These are phyloP conservation scores for Larix kaempferi DNA, from an alignment of 75 land plant genomes.

Conservation along the genomic window DNA sequence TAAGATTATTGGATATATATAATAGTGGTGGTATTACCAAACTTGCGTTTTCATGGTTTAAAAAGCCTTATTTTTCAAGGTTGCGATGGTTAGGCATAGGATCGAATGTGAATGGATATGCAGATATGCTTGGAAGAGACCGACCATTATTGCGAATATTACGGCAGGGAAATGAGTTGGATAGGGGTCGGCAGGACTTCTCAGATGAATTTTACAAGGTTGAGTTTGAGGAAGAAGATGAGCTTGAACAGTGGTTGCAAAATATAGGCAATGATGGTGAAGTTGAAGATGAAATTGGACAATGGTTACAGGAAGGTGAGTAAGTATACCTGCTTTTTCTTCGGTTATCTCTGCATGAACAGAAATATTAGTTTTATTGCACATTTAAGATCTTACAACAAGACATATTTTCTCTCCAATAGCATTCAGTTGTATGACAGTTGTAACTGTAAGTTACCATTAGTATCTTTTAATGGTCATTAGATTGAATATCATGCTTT, in stretches of 20 bases:
- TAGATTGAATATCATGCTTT: too few species aligned
- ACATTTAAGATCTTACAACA: too few species aligned
- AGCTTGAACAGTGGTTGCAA: slow-evolving; percentile 85
- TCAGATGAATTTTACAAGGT: slow-evolving; percentile 31
- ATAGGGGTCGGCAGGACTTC: slow-evolving; percentile 44
- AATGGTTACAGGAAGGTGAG: too few species aligned
- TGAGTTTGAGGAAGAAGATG: slow-evolving; percentile 70
- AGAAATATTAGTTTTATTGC: too few species aligned
- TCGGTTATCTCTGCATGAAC: too few species aligned
- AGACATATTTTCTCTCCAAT: too few species aligned
- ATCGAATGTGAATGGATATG: slow-evolving; percentile 36
- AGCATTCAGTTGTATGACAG: too few species aligned
- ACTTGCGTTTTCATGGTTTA: slow-evolving; percentile 70
- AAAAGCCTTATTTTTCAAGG: slow-evolving; percentile 94
- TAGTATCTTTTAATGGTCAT: too few species aligned
- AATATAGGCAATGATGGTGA: slow-evolving; percentile 18
- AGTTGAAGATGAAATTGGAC: slow-evolving; percentile 10
- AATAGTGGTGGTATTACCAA: slow-evolving; percentile 69
- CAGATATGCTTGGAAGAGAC: slow-evolving; percentile 44
- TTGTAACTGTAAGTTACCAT: too few species aligned
- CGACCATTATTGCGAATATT: slow-evolving; percentile 63
- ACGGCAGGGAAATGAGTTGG: slow-evolving; percentile 73
- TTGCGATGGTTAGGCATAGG: slow-evolving; percentile 91
- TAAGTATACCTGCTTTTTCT: too few species aligned
- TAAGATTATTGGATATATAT: slow-evolving; percentile 74